A percentile compares a stretch with the other conserved stretches of the same genome.
These are phyloP conservation scores for Penicillium ucsense DNA, from an alignment of 495 filamentous ascomycete genomes.

Conservation along the genomic window DNA sequence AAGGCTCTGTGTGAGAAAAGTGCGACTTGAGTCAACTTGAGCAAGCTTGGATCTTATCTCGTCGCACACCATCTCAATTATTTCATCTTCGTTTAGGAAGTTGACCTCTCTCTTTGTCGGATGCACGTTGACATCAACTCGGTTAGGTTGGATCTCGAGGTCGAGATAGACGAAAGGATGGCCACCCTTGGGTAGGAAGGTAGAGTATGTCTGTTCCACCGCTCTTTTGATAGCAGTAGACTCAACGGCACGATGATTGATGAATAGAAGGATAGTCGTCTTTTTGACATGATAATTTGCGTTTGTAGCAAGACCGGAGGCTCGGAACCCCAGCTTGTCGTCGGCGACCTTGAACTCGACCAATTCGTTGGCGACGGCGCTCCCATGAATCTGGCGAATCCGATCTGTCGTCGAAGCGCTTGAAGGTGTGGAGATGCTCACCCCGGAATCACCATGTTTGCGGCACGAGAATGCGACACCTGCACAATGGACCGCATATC, in stretches of 20 bases:
- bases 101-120: conserved; percentile 98
- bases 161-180: conserved; percentile 93
- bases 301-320: conserved; percentile 75
- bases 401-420: conserved; percentile 66
- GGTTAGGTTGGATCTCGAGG: conserved; percentile 83
- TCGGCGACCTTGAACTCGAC: conserved; percentile 67
- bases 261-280: conserved; percentile 83
- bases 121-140: conserved; percentile 96
- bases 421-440: conserved; percentile 66
- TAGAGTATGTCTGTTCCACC: conserved; percentile 82
- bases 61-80: conserved; percentile 78
- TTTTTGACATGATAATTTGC: conserved; percentile 95
- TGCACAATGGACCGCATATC: conserved; percentile 89
- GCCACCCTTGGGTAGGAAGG: conserved; percentile 86
- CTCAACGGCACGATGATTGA: conserved; percentile 96
- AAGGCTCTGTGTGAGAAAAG: conserved; percentile 87
- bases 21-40: conserved; percentile 87
- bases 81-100: conserved; percentile 96
- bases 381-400: conserved; percentile 84
- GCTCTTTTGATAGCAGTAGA: conserved; percentile 82
- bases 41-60: conserved; percentile 71
- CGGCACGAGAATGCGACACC: conserved; percentile 93
- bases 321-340: conserved; percentile 71
- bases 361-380: conserved; percentile 78
- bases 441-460: conserved; percentile 82